Percentiles rank a stretch among this genome's conserved stretches.
Conservation (phyloP, 1,284 basidiomycete species). For the Anthracocystis panici-leucophaei region DNA sequence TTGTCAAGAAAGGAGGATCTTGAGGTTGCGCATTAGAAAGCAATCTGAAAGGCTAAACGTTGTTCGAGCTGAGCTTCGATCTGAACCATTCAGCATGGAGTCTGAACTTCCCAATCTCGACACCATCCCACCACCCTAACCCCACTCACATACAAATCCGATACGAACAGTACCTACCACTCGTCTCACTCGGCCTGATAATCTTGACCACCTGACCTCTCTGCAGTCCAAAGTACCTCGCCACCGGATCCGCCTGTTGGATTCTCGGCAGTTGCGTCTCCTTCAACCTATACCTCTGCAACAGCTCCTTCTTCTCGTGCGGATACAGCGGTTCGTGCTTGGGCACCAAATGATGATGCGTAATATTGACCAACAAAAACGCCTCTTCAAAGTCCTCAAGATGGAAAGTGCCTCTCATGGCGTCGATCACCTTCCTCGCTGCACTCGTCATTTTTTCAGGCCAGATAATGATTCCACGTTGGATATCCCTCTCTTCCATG, state of each 20-base stretch:
- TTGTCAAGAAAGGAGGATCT: too few species aligned
- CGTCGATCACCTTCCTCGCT: slow-evolving; percentile 79
- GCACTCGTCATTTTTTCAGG: slow-evolving; percentile 95
- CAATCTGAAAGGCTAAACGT: too few species aligned
- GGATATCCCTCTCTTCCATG: slow-evolving; percentile 78
- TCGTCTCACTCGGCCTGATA: slow-evolving; percentile 92
- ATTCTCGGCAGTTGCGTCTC: slow-evolving; percentile 98
- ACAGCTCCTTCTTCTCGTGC: slow-evolving; percentile 86
- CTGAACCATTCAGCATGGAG: too few species aligned
- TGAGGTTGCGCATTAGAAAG: too few species aligned
- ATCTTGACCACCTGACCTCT: slow-evolving; percentile 99
- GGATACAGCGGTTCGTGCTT: slow-evolving; percentile 87
- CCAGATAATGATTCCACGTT: slow-evolving; percentile 93
- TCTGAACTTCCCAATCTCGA: too few species aligned
- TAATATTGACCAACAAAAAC: slow-evolving; percentile 96
- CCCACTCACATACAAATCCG: slow-evolving; percentile 76
- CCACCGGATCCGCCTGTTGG: slow-evolving; percentile 94
- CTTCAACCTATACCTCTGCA: slow-evolving; percentile 95
- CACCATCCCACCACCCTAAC: too few species aligned
- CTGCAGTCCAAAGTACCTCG: slow-evolving; percentile 94
- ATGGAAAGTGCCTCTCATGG: slow-evolving; percentile 78
- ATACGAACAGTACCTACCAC: slow-evolving; percentile 92
- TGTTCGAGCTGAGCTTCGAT: too few species aligned
- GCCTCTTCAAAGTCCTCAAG: slow-evolving; percentile 97
- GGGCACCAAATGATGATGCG: slow-evolving; percentile 90